Base-by-base conservation (phyloP, 768 basidiomycete species). In the Psilocybe subaeruginosa region DNA sequence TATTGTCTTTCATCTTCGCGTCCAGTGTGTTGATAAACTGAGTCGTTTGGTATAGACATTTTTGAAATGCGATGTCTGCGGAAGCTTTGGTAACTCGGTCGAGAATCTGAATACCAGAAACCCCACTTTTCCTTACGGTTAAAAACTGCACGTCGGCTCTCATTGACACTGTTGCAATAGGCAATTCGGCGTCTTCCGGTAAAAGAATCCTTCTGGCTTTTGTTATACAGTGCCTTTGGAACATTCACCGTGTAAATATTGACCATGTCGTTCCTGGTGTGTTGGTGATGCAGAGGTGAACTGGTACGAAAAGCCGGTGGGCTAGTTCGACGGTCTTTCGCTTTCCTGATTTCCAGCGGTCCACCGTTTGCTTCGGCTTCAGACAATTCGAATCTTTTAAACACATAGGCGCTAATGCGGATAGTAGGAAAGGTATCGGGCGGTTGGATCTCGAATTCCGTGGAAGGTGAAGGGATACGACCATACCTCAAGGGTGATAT, bases 151-250 rank as follows among this genome's bases (percentile, higher is more conserved):
- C 68, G 57, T 82, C 78, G 35, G 74, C 76, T 45, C 77, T 70
- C 82, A 82, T 82, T 29, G 80, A 80, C 56, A 83, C 70, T 33
- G 80, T 78, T 48, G 75, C 71, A 50, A 81, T 62, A 9, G 80
- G 78, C 47, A 77, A 70, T 12, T 64, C 55, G n/a, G 58, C n/a
- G 14, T 61, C 54, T n/a, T 41, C 19, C 46, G 69, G 71, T 17
- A 72, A 49, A n/a, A 76, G 57, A 39, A 76, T 56, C n/a, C 73
- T 60, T 64, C 73, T 68, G 11, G 72, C 63, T 52, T 23, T 67
- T 69, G 52, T 68, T 72, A 59, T 69, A 62, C 11, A 73, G 68
- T 4, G 69, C 59, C 37, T 56, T 63, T 3, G 73, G 74, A 29
- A 68, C 41, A 43, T 43, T 43, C 41, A 12, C 9, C 39, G 47